Evolutionary conservation across 305 asterid genomes (phyloP), one percentile per base, ranked within the genome.

Genomic region (Plantago coronopus): DNA sequence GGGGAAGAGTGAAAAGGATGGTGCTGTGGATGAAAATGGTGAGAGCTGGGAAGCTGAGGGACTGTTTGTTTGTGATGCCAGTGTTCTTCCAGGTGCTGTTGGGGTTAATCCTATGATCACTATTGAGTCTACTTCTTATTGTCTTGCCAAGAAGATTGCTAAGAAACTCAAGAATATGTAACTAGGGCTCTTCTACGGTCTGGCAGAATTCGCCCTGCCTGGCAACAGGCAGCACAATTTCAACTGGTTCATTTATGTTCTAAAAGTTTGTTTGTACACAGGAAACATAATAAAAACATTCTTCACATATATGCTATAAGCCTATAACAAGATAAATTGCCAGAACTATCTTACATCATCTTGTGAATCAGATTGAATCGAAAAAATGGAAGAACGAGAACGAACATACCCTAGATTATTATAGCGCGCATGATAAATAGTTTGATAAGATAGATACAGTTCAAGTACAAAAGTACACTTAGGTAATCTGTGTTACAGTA

Each of bases 101-200:
- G 98, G 98, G 14, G 89, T 91, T 1, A 91, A 91, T 78, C 97
- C 98, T 12, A 89, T 91, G 98, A 84, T 91, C 69, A 91, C 98
- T 14, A 78, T 91, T n/a, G 82, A 83, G 68, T 59, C 97, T 4
- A 84, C 89, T 25, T 74, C 96, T 0, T 81, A 77, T 57, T 88
- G 97, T 42, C 74, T 85, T 22, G 79, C 97, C 17, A 72, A 72
- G 5, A 75, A 72, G 68, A 78, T 89, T 50, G 85, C 84, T 4
- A 73, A 75, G 19, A 77, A 56, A 57, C 40, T 81, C 59, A 77
- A 72, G 66, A 49, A n/a, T 25, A 49, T 20, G 17, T 47, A 44
- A 8, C 16, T 15, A 48, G 0, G 34, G 7, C 7, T 27, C 34
- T 27, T 27, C 34, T 27, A 1, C 34, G 3, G n/a, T n/a, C n/a